These are phyloP conservation scores for Helicostylum pulchrum DNA, from an alignment of 192 early-diverging fungal species.

Conservation along the genomic window DNA sequence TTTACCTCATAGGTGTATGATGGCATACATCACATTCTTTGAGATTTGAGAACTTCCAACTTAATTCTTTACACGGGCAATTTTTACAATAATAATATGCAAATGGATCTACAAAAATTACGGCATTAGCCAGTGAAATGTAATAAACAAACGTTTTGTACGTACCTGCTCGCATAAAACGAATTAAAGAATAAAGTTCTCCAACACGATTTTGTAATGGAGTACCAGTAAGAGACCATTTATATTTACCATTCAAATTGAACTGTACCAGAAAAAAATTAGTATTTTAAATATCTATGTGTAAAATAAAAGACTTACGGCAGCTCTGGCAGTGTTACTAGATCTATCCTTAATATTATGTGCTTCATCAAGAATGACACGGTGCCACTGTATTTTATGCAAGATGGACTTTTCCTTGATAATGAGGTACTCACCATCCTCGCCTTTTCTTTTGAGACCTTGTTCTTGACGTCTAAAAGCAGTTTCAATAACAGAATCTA, in stretches of 20 bases:
- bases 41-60: conserved; percentile 60
- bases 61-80: conserved; percentile 66
- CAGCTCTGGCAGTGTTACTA: conserved; percentile 79
- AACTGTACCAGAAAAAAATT: conserved; percentile 48
- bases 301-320: conserved; percentile 35
- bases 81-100: conserved; percentile 83
- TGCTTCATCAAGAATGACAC: conserved; percentile 79
- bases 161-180: conserved; percentile 71
- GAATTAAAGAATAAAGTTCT: conserved; percentile 88
- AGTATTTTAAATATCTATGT: no score
- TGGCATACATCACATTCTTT: conserved; percentile 55
- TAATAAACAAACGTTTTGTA: background rate
- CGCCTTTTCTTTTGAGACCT: conserved; percentile 64
- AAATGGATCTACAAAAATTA: conserved; percentile 56
- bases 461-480: conserved; percentile 66
- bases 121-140: background rate
- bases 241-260: conserved; percentile 57
- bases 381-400: conserved; percentile 76
- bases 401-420: conserved; percentile 64
- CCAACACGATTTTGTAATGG: conserved; percentile 93
- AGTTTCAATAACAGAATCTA: conserved; percentile 75
- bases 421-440: conserved; percentile 20
- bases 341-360: conserved; percentile 90
- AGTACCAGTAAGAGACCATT: conserved; percentile 89
- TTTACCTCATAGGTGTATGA: conserved; percentile 58